A percentile compares a stretch with the other conserved stretches of the same genome.
These are phyloP conservation scores for Russula lepida DNA, from an alignment of 768 basidiomycete genomes.

Conservation along the genomic window DNA sequence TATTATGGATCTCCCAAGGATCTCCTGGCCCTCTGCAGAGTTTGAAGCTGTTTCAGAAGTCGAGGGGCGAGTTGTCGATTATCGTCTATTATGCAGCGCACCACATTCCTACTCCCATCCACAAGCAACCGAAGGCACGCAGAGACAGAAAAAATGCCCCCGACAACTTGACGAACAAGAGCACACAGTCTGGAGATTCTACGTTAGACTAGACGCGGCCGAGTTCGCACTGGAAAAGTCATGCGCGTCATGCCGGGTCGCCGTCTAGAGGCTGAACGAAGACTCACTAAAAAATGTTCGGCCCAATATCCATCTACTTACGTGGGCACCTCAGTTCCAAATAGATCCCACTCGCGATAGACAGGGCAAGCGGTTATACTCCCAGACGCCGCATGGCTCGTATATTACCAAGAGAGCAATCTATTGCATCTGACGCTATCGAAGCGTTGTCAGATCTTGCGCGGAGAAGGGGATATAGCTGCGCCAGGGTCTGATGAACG, in stretches of 20 bases:
- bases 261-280: background rate
- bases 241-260: background rate
- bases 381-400: background rate
- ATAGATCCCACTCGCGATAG: background rate
- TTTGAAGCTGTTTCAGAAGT: too few relatives aligned
- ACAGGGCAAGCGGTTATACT: background rate
- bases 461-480: constrained; percentile 6
- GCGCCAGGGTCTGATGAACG: background rate
- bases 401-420: constrained; percentile 15
- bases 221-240: background rate
- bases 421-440: constrained; percentile 12
- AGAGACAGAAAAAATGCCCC: too few relatives aligned
- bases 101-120: too few relatives aligned
- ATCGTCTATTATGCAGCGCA: too few relatives aligned
- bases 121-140: too few relatives aligned
- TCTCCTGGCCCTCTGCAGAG: too few relatives aligned
- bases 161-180: too few relatives aligned
- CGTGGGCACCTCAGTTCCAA: background rate
- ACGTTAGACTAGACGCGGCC: background rate
- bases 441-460: constrained; percentile 11
- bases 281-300: background rate
- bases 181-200: background rate
- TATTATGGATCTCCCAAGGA: too few relatives aligned
- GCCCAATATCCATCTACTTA: too few relatives aligned
- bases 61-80: too few relatives aligned